Evolutionary conservation across 352 stramenopile species (phyloP).

Genomic region (Globisporangium echinulatum): DNA sequence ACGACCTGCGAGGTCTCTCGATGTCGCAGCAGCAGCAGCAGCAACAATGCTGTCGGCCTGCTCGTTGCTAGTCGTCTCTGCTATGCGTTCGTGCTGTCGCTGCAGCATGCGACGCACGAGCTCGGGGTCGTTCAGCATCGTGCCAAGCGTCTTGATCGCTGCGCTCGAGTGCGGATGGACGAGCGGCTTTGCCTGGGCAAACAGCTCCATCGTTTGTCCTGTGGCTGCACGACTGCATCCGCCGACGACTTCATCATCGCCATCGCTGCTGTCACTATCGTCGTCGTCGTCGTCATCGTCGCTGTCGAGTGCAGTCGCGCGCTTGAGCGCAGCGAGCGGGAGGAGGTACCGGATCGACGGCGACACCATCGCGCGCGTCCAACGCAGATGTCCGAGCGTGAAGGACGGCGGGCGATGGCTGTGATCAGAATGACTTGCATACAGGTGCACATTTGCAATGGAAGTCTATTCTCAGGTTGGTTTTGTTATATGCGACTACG

Average conservation of each 20-base stretch:
- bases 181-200: conserved; percentile 47
- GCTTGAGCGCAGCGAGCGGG: neutral
- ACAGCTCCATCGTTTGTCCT: conserved; percentile 18
- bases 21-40: neutral
- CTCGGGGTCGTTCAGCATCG: conserved; percentile 35
- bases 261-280: conserved; percentile 1
- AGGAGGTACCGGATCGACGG: conserved; percentile 11
- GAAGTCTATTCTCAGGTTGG: neutral
- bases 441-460: neutral
- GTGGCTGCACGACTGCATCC: neutral
- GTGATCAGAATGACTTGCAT: neutral
- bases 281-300: conserved; percentile 1
- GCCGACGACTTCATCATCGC: no score
- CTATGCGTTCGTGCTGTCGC: conserved; percentile 18
- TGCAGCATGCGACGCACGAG: conserved; percentile 54
- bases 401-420: no score
- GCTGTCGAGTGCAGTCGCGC: neutral
- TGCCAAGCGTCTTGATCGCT: conserved; percentile 45
- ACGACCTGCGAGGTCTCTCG: neutral
- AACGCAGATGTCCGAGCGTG: no score
- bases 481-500: neutral
- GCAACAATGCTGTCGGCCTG: no score
- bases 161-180: conserved; percentile 57
- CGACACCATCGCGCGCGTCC: neutral
- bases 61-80: neutral